A percentile compares a stretch with the other conserved stretches of the same genome.
phyloP scores from a whole-genome alignment of 768 basidiomycete species.

The Crepidotus variabilis region DNA sequence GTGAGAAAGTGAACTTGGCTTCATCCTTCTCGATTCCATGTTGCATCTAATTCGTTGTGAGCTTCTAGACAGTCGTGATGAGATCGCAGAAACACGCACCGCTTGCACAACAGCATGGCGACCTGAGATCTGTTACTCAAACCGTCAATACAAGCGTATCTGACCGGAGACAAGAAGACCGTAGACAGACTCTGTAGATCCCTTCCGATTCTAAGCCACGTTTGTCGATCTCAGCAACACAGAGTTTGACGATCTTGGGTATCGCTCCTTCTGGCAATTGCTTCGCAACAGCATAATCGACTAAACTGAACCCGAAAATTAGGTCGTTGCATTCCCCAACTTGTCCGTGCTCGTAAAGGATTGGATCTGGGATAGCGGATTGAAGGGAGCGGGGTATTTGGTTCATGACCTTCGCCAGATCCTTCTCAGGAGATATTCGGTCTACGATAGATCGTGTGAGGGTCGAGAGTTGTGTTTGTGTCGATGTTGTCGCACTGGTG shows the following conservation, averaged over 20 bases:
- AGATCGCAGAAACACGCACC: constrained; percentile 31
- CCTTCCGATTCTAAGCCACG: constrained; percentile 78
- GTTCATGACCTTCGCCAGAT: constrained; percentile 53
- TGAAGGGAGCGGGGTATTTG: constrained; percentile 61
- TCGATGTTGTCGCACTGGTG: constrained; percentile 71
- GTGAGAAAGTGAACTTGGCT: constrained; percentile 65
- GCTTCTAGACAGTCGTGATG: not conserved
- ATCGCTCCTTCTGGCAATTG: constrained; percentile 67
- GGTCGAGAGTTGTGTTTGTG: constrained; percentile 68
- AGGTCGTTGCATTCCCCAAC: constrained; percentile 87
- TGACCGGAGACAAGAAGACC: not conserved
- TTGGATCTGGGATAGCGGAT: constrained; percentile 63
- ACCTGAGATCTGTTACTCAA: constrained; percentile 61
- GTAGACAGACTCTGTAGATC: constrained; percentile 63
- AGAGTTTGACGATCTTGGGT: constrained; percentile 78
- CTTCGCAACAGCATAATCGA: constrained; percentile 85
- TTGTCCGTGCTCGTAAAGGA: constrained; percentile 71
- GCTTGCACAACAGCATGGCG: constrained; percentile 82
- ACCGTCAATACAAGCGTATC: constrained; percentile 1
- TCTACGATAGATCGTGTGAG: constrained; percentile 61
- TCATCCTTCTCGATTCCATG: constrained; percentile 88
- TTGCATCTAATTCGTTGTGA: constrained; percentile 50
- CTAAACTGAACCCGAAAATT: constrained; percentile 84
- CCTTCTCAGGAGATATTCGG: constrained; percentile 67
- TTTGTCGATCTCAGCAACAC: constrained; percentile 78